A percentile compares a stretch with the other conserved stretches of the same genome.
Evolutionary conservation across 768 basidiomycete genomes (phyloP).

Genomic region (Suillus paluster): DNA sequence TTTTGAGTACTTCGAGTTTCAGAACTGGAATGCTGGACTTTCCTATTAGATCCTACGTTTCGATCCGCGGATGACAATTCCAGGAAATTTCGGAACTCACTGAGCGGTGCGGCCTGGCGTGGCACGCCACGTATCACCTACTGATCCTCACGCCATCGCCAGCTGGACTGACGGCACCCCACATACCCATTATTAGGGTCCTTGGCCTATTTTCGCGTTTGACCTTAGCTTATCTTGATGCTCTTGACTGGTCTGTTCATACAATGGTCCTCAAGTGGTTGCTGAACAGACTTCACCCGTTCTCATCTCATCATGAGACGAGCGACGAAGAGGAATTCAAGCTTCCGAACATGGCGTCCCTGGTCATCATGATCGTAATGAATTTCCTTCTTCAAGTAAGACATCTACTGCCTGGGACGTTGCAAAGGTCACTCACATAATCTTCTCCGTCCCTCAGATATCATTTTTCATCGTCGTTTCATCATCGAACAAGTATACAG

Average conservation of each 20-base stretch:
- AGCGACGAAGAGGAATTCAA: conserved; percentile 42
- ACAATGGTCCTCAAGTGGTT: neutral
- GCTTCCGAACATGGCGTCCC: conserved; percentile 51
- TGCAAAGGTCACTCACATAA: neutral
- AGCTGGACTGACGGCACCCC: no score
- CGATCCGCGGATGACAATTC: no score
- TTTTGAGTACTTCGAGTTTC: no score
- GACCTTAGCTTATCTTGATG: neutral
- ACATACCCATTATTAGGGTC: no score
- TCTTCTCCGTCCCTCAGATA: conserved; percentile 41
- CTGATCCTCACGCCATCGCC: neutral
- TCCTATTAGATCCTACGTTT: no score
- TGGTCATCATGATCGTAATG: conserved; percentile 48
- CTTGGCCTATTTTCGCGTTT: neutral
- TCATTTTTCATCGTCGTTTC: conserved; percentile 75
- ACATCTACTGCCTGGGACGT: neutral
- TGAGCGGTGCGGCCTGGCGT: no score
- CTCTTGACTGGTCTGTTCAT: neutral
- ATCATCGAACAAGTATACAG: conserved; percentile 65
- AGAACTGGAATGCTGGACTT: no score
- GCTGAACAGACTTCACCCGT: no score
- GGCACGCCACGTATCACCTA: neutral
- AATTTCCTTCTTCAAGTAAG: conserved; percentile 52
- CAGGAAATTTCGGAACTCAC: no score
- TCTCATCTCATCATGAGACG: neutral